Evolutionary conservation across 169 alveolate genomes (phyloP), one percentile per base, ranked within the genome.

Genomic region (Plasmodium relictum): DNA sequence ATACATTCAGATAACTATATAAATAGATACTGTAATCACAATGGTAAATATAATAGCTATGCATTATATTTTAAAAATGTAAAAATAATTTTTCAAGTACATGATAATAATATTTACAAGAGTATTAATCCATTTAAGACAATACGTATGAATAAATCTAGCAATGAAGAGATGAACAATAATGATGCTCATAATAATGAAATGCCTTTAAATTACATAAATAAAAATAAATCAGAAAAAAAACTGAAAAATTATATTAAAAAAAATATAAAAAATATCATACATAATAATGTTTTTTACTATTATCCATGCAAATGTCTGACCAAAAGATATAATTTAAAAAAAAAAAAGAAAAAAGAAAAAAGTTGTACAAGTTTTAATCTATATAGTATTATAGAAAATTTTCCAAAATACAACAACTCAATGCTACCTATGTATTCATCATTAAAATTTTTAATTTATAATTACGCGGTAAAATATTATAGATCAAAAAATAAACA

Each of bases 361-460:
- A 20, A 54, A n/a, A 20, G 18, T 39, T 83, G 66, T 62, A 66
- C 62, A 16, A 52, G 41, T 42, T 83, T 83, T 83, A 68, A 83
- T 72, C 59, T 83, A 5, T 66, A 83, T 52, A 83, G 68, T 68
- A 52, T 83, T 14, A 83, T 83, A 20, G 91, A 83, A 58, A 83
- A 59, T 56, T 83, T 68, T 22, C 91, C 91, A 41, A 54, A 52
- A 9, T 50, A 50, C 10, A 83, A 65, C 6, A 83, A 61, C 48
- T 68, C 91, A 5, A 83, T 83, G 80, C 37, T 83, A 3, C 91
- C 91, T 14, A 68, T 83, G 83, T 83, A 83, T 56, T 68, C 66
- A 26, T 66, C 91, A n/a, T 61, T 83, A 9, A 66, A 83, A 59
- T 83, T 62, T 56, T 68, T 83, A 20, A 68, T 83, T n/a, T 83